Percentiles rank a stretch among this genome's conserved stretches.
Evolutionary conservation across 176 grass and related monocot genomes (phyloP).

Genomic region (Chrysopogon serrulatus): DNA sequence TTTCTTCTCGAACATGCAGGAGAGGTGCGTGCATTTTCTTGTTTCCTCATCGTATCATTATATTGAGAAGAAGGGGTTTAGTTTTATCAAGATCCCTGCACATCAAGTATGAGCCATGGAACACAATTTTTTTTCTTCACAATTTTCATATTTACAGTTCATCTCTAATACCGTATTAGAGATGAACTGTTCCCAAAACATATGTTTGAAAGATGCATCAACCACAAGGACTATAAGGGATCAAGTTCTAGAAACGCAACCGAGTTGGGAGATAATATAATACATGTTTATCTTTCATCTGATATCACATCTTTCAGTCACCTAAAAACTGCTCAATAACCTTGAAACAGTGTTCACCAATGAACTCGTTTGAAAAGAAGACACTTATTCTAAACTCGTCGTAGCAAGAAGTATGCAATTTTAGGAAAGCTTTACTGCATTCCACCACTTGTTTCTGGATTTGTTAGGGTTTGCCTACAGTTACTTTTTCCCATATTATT

Average conservation of each 20-base stretch:
- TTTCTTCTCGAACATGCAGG: neutral
- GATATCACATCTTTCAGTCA: neutral
- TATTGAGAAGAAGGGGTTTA: neutral
- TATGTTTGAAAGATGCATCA: neutral
- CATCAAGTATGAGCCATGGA: neutral
- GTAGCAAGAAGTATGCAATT: neutral
- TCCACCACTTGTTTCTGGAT: neutral
- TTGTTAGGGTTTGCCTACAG: neutral
- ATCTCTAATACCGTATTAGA: neutral
- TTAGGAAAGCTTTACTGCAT: neutral
- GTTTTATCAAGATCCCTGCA: conserved; percentile 8
- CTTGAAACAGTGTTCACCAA: neutral
- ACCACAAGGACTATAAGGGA: neutral
- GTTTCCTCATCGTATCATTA: neutral
- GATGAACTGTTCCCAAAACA: neutral
- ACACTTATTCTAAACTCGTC: neutral
- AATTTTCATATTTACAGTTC: neutral
- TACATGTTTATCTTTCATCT: neutral
- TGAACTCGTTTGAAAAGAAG: neutral
- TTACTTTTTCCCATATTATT: neutral
- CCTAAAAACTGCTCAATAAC: neutral
- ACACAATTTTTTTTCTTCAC: neutral
- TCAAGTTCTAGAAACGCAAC: neutral
- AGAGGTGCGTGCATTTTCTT: neutral
- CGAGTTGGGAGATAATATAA: neutral